Evolutionary conservation across 2,329 filamentous ascomycete species (phyloP).

Genomic region (Stachybotrys chartarum): DNA sequence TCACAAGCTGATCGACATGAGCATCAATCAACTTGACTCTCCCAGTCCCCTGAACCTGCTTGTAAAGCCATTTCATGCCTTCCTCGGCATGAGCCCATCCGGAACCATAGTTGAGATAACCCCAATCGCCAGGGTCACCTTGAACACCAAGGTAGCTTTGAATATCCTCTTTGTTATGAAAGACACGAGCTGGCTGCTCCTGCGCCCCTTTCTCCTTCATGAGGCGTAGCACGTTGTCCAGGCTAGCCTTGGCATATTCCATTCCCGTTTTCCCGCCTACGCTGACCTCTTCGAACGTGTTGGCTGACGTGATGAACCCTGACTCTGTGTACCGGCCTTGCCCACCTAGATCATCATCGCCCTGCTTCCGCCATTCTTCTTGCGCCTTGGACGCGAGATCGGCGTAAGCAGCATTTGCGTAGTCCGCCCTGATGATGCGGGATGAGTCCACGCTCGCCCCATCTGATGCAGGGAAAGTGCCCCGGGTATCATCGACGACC

Average conservation of each 20-base stretch:
- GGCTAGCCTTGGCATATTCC: slow-evolving; percentile 53
- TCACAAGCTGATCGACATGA: slow-evolving; percentile 35
- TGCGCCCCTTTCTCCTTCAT: slow-evolving; percentile 28
- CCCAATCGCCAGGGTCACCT: slow-evolving; percentile 52
- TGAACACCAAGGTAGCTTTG: slow-evolving; percentile 36
- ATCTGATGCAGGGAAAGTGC: slow-evolving; percentile 53
- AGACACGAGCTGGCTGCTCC: slow-evolving; percentile 32
- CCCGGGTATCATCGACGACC: slow-evolving; percentile 47
- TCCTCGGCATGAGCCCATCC: slow-evolving; percentile 77
- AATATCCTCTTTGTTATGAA: slow-evolving; percentile 39
- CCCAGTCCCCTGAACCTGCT: slow-evolving; percentile 44
- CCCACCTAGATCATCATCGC: slow-evolving; percentile 48
- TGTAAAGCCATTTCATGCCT: slow-evolving; percentile 58
- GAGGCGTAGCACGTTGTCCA: slow-evolving; percentile 52
- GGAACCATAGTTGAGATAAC: slow-evolving; percentile 66
- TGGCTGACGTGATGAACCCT: slow-evolving; percentile 59
- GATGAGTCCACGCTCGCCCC: slow-evolving; percentile 56
- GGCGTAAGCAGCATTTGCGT: slow-evolving; percentile 72
- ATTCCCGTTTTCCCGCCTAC: slow-evolving; percentile 35
- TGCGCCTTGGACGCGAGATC: slow-evolving; percentile 66
- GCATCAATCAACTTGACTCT: slow-evolving; percentile 50
- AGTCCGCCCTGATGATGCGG: slow-evolving; percentile 66
- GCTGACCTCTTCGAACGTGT: slow-evolving; percentile 27
- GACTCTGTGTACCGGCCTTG: slow-evolving; percentile 63
- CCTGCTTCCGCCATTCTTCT: slow-evolving; percentile 56